Evolutionary conservation across 2,329 filamentous ascomycete species (phyloP).

Genomic region (Alternaria sp.): DNA sequence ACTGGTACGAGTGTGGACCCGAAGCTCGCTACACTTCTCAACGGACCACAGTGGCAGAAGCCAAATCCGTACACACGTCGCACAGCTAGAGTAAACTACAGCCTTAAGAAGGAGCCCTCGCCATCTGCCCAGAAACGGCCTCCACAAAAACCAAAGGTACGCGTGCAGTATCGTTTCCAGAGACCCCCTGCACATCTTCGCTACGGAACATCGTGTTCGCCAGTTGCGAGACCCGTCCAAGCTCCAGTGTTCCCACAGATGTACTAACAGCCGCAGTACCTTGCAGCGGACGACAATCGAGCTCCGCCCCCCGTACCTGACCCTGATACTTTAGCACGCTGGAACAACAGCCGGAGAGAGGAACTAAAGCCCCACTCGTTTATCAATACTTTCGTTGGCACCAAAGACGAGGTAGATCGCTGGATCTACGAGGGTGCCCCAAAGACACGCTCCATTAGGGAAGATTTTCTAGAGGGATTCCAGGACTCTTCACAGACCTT

Average conservation of each 20-base stretch:
- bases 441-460: neutral
- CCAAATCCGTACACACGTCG: conserved; percentile 1
- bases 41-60: conserved; percentile 11
- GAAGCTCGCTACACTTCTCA: neutral
- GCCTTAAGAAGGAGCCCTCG: neutral
- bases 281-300: neutral
- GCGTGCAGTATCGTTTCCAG: neutral
- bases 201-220: neutral
- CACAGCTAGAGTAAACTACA: conserved; percentile 13
- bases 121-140: neutral
- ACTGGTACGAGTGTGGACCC: neutral
- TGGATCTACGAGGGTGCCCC: conserved; percentile 19
- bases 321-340: neutral
- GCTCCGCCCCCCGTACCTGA: neutral
- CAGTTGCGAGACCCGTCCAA: neutral
- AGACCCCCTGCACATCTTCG: neutral
- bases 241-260: neutral
- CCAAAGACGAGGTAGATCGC: conserved; percentile 15
- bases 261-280: conserved; percentile 7
- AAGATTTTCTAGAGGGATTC: neutral
- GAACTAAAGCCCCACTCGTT: conserved; percentile 10
- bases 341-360: conserved; percentile 6
- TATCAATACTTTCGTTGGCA: conserved; percentile 16
- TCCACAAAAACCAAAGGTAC: neutral
- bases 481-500: neutral